phyloP scores from a whole-genome alignment of 2,329 filamentous ascomycete genomes.

The Ambrosiella cleistominuta region DNA sequence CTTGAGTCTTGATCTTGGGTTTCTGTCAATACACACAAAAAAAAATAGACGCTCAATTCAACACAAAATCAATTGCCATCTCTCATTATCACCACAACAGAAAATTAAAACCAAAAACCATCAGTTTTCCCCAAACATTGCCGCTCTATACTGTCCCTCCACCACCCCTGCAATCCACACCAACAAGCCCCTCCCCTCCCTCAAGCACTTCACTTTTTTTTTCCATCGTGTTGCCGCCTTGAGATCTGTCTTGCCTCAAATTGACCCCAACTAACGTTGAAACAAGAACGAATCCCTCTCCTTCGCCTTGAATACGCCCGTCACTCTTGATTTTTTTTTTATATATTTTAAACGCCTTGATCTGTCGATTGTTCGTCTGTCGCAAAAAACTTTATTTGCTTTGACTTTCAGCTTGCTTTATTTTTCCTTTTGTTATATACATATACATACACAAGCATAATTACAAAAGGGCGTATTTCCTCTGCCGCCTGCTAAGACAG shows the following conservation, averaged over 20 bases:
- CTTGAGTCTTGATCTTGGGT: background rate
- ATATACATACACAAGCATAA: too few relatives aligned
- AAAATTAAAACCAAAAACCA: background rate
- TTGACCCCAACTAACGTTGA: background rate
- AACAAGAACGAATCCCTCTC: background rate
- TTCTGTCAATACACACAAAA: background rate
- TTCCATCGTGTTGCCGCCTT: background rate
- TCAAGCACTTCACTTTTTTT: background rate
- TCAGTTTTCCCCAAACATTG: background rate
- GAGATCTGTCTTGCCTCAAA: background rate
- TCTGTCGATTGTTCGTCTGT: too few relatives aligned
- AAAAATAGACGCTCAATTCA: too few relatives aligned
- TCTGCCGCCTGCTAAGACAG: too few relatives aligned
- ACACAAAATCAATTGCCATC: too few relatives aligned
- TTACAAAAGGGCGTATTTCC: too few relatives aligned
- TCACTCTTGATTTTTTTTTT: background rate
- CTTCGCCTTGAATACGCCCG: background rate
- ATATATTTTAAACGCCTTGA: background rate
- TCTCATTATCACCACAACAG: background rate
- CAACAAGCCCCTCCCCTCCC: background rate
- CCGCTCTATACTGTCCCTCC: background rate
- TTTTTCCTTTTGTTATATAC: too few relatives aligned
- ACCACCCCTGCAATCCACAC: background rate
- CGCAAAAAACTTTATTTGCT: too few relatives aligned
- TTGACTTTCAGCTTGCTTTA: too few relatives aligned